Conservation (phyloP, 495 filamentous ascomycete genomes). For the Aspergillus olivimuriae region DNA sequence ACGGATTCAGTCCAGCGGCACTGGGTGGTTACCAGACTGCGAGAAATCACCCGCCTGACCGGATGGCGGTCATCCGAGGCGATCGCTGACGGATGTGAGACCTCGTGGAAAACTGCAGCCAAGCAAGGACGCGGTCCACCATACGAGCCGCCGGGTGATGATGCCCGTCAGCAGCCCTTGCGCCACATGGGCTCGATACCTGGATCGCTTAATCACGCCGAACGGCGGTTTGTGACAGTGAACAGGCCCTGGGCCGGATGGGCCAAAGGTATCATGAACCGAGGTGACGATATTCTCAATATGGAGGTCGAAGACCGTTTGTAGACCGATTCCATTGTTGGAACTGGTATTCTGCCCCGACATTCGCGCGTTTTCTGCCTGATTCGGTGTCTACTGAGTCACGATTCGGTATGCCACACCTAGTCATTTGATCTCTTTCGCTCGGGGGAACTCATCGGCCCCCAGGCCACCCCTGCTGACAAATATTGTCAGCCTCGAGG, state of each 20-base stretch:
- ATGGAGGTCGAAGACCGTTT: constrained; percentile 27
- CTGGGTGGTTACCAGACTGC: constrained; percentile 68
- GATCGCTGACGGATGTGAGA: constrained; percentile 79
- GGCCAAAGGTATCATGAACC: constrained; percentile 54
- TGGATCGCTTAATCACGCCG: constrained; percentile 28
- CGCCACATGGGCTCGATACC: constrained; percentile 19
- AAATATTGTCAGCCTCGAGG: too few species aligned
- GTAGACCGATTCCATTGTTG: too few species aligned
- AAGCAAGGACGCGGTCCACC: constrained; percentile 67
- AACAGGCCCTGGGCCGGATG: constrained; percentile 38
- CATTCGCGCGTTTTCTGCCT: too few species aligned
- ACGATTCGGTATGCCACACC: too few species aligned
- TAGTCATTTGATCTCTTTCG: too few species aligned
- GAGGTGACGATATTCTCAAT: constrained; percentile 49
- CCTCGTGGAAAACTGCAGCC: constrained; percentile 67
- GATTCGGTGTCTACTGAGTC: too few species aligned
- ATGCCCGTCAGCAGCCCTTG: not conserved
- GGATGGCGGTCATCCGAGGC: constrained; percentile 79
- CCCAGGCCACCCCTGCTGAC: too few species aligned
- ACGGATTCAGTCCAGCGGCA: constrained; percentile 61
- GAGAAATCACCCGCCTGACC: constrained; percentile 69
- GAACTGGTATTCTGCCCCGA: too few species aligned
- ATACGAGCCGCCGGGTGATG: constrained; percentile 5
- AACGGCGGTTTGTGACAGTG: constrained; percentile 43
- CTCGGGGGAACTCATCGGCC: too few species aligned